Base-by-base conservation (phyloP, 2,329 filamentous ascomycete species). In the Diaporthe nobilis region DNA sequence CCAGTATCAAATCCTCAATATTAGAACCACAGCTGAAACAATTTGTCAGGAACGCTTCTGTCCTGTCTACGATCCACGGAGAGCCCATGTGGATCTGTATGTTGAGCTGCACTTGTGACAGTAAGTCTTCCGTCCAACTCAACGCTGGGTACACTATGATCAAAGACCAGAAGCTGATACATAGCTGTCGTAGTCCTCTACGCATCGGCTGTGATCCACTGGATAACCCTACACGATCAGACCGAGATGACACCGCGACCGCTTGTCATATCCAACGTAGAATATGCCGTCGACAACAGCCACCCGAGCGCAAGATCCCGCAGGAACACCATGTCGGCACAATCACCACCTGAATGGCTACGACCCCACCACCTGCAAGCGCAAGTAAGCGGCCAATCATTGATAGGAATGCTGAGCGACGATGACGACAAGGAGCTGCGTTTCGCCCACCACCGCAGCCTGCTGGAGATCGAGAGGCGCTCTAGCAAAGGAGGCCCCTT, bases 271-370 rank as follows among this genome's bases (percentile, higher is more conserved):
- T 68, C 63, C 63, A 68, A 68, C 63, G 13, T 68, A 9, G 63
- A 68, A 68, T 68, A 68, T 25, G 63, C 63, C 47, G 63, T 68
- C 47, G 63, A 68, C 22, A 68, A 68, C 63, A 68, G 63, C 44
- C 63, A 68, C 63, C 63, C 63, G 10, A 68, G 44, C 13, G 47
- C 31, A 9, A 68, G 63, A 39, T 68, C 47, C 13, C 44, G 63
- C 63, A 68, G 63, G 17, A 68, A 68, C 47, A 68, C 63, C 47
- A 68, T 39, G 31, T 51, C 44, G 6, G 63, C 31, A 8, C 22
- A 37, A 6, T 51, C 63, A 49, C 63, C 44, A 34, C 63, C 63
- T 7, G 63, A 68, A 44, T 68, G 63, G 63, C 34, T 68, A 53
- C 63, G 63, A 22, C 44, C 63, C 3, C 15, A 22, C 34, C 47